A percentile compares a stretch with the other conserved stretches of the same genome.
Evolutionary conservation across 352 stramenopile genomes (phyloP).

Genomic region (Phytophthora cajani): DNA sequence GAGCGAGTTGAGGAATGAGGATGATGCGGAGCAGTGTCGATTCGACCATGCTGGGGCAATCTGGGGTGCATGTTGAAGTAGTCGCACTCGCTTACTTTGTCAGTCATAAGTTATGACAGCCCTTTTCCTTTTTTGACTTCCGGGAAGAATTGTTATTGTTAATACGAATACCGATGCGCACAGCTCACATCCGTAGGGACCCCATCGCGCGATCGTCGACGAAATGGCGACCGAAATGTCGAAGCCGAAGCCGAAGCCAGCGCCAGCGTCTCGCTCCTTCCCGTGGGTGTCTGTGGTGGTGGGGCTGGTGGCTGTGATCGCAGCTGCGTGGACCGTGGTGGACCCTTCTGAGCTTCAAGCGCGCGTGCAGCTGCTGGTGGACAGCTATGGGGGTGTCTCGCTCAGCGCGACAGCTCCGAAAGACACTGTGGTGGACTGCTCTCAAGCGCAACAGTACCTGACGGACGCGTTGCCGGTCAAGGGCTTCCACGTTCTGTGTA

Average conservation of each 20-base stretch:
- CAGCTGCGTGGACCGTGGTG: constrained; percentile 26
- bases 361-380: constrained; percentile 36
- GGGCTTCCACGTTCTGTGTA: constrained; percentile 76
- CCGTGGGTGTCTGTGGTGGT: constrained; percentile 29
- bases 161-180: too few relatives aligned
- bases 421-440: constrained; percentile 42
- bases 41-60: too few relatives aligned
- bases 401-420: constrained; percentile 2
- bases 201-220: constrained; percentile 3
- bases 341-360: constrained; percentile 32
- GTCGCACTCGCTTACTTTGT: too few relatives aligned
- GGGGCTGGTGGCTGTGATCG: constrained; percentile 34
- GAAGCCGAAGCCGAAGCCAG: background rate
- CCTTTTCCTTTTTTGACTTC: too few relatives aligned
- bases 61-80: too few relatives aligned
- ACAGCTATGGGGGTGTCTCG: constrained; percentile 20
- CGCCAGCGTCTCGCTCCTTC: constrained; percentile 9
- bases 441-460: constrained; percentile 45
- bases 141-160: too few relatives aligned
- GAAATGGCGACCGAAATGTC: constrained; percentile 15
- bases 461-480: constrained; percentile 64
- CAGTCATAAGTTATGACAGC: too few relatives aligned
- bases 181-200: background rate
- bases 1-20: too few relatives aligned
- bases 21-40: too few relatives aligned